Percentiles rank a stretch among this genome's conserved stretches.
Evolutionary conservation across 352 stramenopile genomes (phyloP).

Genomic region (Globisporangium emineosum): DNA sequence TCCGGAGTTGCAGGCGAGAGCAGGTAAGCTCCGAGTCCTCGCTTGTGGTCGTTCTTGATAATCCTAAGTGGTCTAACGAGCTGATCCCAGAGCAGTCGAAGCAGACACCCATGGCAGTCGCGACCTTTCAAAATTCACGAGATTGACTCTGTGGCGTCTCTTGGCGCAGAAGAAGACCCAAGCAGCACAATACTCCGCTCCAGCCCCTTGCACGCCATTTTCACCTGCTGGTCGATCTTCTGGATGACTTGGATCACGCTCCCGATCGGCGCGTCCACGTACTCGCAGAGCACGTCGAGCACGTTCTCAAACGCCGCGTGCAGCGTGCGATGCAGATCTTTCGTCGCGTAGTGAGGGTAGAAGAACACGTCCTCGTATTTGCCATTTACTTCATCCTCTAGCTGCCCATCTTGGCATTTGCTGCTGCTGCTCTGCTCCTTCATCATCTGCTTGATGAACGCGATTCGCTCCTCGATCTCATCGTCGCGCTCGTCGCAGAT

Average conservation of each 20-base stretch:
- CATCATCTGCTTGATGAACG: conserved; percentile 25
- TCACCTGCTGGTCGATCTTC: conserved; percentile 34
- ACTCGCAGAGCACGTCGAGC: conserved; percentile 57
- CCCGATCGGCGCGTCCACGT: conserved; percentile 55
- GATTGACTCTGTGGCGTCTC: not conserved
- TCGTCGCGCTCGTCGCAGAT: conserved; percentile 44
- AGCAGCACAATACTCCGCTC: not conserved
- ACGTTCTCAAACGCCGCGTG: conserved; percentile 60
- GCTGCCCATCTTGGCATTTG: not conserved
- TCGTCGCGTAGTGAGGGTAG: conserved; percentile 40
- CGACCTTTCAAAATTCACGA: conserved; percentile 7
- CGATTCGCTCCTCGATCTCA: conserved; percentile 52
- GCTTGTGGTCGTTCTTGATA: not conserved
- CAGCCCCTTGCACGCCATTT: conserved; percentile 18
- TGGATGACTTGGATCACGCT: conserved; percentile 29
- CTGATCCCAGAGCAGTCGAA: not conserved
- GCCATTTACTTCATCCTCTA: not conserved
- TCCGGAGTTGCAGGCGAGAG: not conserved
- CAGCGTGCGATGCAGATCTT: conserved; percentile 20
- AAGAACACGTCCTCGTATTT: conserved; percentile 35
- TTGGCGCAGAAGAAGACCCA: not conserved
- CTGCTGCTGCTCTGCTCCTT: not conserved
- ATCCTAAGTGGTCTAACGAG: not conserved
- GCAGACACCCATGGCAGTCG: not conserved
- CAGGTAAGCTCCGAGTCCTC: not conserved